Conservation (phyloP, 495 filamentous ascomycete species). For the Cercophora scortea region DNA sequence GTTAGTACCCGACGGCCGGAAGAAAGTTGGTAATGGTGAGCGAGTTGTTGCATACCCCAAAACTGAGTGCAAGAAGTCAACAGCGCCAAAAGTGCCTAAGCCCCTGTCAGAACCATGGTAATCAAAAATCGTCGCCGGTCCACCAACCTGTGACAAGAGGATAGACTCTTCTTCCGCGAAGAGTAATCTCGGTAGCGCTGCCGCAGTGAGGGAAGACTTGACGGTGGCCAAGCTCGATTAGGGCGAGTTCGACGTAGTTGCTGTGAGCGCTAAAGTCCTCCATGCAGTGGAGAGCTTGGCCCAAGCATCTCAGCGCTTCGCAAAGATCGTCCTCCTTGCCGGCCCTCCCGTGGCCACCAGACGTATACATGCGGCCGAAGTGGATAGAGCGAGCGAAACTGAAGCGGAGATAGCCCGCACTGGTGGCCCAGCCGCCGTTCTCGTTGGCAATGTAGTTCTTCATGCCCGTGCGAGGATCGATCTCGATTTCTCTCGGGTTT, state of each 20-base stretch:
- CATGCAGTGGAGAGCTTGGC: constrained; percentile 85
- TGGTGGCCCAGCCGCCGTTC: constrained; percentile 74
- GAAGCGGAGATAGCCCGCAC: constrained; percentile 79
- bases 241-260: constrained; percentile 83
- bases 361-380: constrained; percentile 78
- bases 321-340: constrained; percentile 81
- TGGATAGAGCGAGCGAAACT: constrained; percentile 82
- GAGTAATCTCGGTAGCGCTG: constrained; percentile 59
- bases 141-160: constrained; percentile 76
- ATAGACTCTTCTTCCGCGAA: constrained; percentile 67
- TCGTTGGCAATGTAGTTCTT: constrained; percentile 99
- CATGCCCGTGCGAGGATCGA: constrained; percentile 85
- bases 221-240: constrained; percentile 76
- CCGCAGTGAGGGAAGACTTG: constrained; percentile 85
- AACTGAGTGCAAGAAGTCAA: constrained; percentile 96
- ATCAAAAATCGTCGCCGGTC: not conserved
- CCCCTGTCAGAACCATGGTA: not conserved
- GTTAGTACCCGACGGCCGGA: not conserved
- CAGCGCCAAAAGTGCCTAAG: constrained; percentile 65
- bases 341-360: constrained; percentile 49
- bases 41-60: constrained; percentile 44
- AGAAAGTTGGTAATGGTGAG: not conserved
- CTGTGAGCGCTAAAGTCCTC: constrained; percentile 96
- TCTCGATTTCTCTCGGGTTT: constrained; percentile 63
- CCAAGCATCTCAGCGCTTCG: constrained; percentile 79